Evolutionary conservation across 768 basidiomycete species (phyloP).

Genomic region (Cystofilobasidium macerans): DNA sequence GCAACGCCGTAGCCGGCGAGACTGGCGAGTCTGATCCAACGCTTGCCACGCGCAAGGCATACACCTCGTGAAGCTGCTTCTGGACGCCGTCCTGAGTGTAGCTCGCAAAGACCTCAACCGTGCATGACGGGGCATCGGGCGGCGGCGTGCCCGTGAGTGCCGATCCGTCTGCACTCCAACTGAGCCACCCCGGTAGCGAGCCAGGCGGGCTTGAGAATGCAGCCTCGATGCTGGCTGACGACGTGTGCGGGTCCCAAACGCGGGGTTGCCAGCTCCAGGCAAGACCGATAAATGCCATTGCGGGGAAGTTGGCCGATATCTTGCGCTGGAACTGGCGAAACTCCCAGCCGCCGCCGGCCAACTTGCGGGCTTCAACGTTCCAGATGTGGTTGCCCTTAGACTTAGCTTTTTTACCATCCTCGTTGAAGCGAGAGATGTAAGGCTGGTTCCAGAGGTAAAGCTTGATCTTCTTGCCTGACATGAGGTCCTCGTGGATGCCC

Average conservation of each 20-base stretch:
- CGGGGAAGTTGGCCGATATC: conserved; percentile 70
- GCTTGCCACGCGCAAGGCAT: not conserved
- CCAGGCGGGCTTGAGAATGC: conserved; percentile 61
- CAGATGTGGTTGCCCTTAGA: conserved; percentile 99
- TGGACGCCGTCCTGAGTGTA: not conserved
- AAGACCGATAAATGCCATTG: conserved; percentile 49
- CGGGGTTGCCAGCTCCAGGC: conserved; percentile 83
- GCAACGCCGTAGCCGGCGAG: not conserved
- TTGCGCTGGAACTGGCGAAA: conserved; percentile 47
- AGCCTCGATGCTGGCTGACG: conserved; percentile 66
- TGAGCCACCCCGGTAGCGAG: conserved; percentile 67
- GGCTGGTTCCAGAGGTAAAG: conserved; percentile 90
- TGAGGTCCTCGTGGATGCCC: conserved; percentile 84
- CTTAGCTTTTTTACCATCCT: conserved; percentile 98
- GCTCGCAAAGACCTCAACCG: conserved; percentile 29
- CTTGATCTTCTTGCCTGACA: conserved; percentile 88
- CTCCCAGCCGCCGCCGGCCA: conserved; percentile 30
- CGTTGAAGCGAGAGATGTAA: conserved; percentile 91
- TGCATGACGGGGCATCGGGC: conserved; percentile 18
- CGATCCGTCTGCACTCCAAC: conserved; percentile 51
- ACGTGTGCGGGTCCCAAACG: conserved; percentile 93
- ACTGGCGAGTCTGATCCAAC: not conserved
- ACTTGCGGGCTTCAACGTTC: conserved; percentile 92
- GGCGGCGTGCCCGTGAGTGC: conserved; percentile 63
- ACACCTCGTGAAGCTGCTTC: conserved; percentile 1